phyloP scores from a whole-genome alignment of 2,329 filamentous ascomycete species.

The Penicillium olsonii region DNA sequence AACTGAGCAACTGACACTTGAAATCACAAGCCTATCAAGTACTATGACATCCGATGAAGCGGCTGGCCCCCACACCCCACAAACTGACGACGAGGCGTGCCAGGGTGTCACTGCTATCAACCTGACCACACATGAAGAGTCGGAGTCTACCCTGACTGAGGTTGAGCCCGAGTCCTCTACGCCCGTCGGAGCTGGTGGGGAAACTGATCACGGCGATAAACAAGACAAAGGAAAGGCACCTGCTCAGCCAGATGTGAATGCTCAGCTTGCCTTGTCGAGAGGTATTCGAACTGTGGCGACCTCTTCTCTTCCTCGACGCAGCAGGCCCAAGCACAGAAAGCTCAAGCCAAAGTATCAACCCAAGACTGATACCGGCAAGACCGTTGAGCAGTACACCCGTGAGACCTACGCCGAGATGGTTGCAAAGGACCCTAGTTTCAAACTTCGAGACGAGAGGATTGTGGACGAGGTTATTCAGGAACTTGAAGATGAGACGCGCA shows the following conservation, averaged over 20 bases:
- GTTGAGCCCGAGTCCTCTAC: neutral
- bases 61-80: slow-evolving; percentile 1
- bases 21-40: neutral
- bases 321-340: slow-evolving; percentile 1
- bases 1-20: neutral
- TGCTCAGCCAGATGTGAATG: neutral
- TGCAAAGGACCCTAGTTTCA: neutral
- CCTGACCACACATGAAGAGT: neutral
- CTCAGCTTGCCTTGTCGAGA: neutral
- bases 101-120: neutral
- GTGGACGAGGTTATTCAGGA: slow-evolving; percentile 5
- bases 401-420: neutral
- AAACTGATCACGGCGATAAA: neutral
- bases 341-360: slow-evolving; percentile 7
- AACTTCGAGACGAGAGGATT: neutral
- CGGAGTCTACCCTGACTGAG: neutral
- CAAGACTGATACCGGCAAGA: slow-evolving; percentile 5
- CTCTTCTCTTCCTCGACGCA: neutral
- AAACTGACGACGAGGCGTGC: slow-evolving; percentile 1
- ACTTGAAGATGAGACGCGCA: neutral
- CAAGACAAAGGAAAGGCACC: neutral
- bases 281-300: neutral
- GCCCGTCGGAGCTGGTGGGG: neutral
- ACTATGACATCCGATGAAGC: neutral
- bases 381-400: slow-evolving; percentile 7